phyloP scores from a whole-genome alignment of 208 protist genomes.

The Acanthamoeba royreba region DNA sequence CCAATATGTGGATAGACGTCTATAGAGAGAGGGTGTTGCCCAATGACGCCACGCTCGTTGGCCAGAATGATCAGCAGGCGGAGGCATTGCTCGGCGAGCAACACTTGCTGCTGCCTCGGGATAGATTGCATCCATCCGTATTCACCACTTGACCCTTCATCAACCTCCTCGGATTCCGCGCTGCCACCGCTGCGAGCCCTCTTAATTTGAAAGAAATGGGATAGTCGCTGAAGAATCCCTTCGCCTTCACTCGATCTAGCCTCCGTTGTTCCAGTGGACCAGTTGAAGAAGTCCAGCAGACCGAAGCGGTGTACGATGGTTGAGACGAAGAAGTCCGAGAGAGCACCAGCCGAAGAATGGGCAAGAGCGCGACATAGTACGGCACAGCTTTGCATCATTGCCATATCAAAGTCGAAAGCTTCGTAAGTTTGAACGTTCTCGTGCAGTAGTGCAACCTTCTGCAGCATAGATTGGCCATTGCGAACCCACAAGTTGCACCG shows the following conservation, averaged over 20 bases:
- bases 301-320: not conserved
- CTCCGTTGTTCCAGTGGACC: not conserved
- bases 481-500: not conserved
- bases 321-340: conserved; percentile 26
- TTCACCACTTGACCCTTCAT: not conserved
- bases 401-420: not conserved
- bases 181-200: not conserved
- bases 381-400: conserved; percentile 6
- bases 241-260: not conserved
- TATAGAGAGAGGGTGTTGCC: not conserved
- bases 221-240: not conserved
- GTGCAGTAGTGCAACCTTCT: not conserved
- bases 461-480: not conserved
- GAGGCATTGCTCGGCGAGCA: conserved; percentile 3
- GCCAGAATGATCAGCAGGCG: not conserved
- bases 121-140: not conserved
- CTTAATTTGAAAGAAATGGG: not conserved
- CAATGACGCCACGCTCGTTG: not conserved
- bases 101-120: not conserved
- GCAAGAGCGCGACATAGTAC: not conserved
- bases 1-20: not conserved
- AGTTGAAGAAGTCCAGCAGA: conserved; percentile 11
- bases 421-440: not conserved
- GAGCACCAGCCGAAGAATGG: too few relatives aligned
- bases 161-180: not conserved